Evolutionary conservation across 441 rosid species (phyloP).

Genomic region (Metrosideros polymorpha): DNA sequence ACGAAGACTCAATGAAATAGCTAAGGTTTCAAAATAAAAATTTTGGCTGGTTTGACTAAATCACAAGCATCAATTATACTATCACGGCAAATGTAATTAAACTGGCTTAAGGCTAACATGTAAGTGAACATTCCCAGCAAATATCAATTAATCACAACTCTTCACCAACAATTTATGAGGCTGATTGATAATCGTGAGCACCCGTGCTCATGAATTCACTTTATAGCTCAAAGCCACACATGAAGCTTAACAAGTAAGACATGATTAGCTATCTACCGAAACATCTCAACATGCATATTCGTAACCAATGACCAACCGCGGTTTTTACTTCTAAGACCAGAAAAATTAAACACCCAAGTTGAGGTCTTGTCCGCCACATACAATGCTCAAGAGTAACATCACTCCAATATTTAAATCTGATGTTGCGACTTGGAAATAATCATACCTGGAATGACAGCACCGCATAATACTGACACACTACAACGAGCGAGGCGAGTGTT

Average conservation of each 20-base stretch:
- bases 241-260: neutral
- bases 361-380: neutral
- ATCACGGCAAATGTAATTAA: neutral
- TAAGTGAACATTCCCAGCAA: neutral
- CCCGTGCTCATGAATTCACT: neutral
- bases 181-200: neutral
- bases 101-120: neutral
- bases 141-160: neutral
- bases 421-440: neutral
- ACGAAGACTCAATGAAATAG: neutral
- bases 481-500: neutral
- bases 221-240: neutral
- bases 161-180: neutral
- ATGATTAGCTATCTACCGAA: neutral
- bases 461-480: neutral
- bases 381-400: neutral
- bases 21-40: neutral
- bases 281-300: neutral
- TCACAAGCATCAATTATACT: neutral
- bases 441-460: neutral
- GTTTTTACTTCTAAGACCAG: neutral
- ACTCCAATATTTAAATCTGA: neutral
- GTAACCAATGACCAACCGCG: neutral
- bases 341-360: neutral
- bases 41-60: neutral